Base-by-base conservation (phyloP, 2,329 filamentous ascomycete species). In the Fusarium sp. region DNA sequence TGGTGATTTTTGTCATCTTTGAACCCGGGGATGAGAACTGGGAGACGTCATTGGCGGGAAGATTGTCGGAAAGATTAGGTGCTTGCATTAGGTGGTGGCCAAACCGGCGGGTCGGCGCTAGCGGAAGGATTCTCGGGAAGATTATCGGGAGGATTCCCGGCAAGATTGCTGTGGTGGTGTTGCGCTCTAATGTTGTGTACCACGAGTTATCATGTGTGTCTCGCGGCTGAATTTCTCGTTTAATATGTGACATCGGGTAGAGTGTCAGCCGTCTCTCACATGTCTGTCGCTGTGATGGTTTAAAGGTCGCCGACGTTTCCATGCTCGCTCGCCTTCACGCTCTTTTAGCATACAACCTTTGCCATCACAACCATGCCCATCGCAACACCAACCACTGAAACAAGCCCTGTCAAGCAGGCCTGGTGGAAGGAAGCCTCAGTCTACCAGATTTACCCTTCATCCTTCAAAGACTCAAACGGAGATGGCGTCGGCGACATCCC, bases 401-500 rank as follows among this genome's bases (percentile, higher is more conserved):
- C 27, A 2, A 23, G 37, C 41, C 31, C 27, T 7, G 53, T 70
- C 41, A 41, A 57, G 11, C 15, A 62, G 53, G 60, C 65, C 6
- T 89, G 87, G 86, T 89, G 87, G 87, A 88, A 88, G 74, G 85
- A 88, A 70, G 82, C 81, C 41, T 82, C 85, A 1, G 68, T 71
- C 10, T 71, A 71, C 31, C 68, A 71, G 7, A 85, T 90, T 64
- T 89, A 88, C 76, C 87, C 88, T 7, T 83, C 87, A 0, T 87
- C 85, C 0, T 89, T 87, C 74, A 83, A 85, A 50, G 86, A 88
- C 71, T 83, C 83, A 55, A 88, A 89, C 52, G 83, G 83, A n/a
- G 86, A 89, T 72, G 88, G 90, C 37, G 82, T 88, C 70, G 89
- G 90, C 6, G 87, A 91, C 68, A 80, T 93, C 16, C 84, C 83